Evolutionary conservation across 768 basidiomycete genomes (phyloP), one percentile per base, ranked within the genome.

Genomic region (Polyporus arcularius): DNA sequence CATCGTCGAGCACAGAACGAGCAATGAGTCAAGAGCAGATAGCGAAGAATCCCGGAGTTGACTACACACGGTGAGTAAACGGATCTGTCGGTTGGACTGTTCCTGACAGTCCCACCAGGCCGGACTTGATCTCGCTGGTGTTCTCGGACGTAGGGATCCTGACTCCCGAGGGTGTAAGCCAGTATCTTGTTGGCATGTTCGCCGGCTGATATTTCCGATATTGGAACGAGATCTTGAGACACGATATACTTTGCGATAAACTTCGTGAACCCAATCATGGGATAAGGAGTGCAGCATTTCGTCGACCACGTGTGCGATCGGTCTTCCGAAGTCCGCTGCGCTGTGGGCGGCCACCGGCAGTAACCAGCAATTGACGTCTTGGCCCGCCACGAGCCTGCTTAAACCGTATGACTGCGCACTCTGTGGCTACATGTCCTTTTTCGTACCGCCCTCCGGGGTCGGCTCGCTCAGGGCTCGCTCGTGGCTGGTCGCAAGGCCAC

Each of bases 111-210:
- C 67, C 55, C 64, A 56, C 54, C 65, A 93, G 91, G 70, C 93
- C 96, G 55, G 94, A 98, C 78, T 78, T 96, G 65, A 96, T 98
- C 64, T 90, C 93, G 39, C 82, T 98, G 40, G 93, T 98, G 40
- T 92, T 98, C 71, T 94, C 92, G 58, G 96, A 98, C 68, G 87
- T 98, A 43, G 96, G 96, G 21, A 92, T 92, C 67, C 80, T 96
- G 63, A 94, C 93, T 21, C 94, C 95, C 35, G 91, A 93, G 76
- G 91, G 92, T 59, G 93, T 97, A 65, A 95, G 92, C 75, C 94
- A 95, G 73, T 96, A 96, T 73, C 82, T 97, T 46, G 95, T 97
- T 60, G 94, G 92, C 65, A 94, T 96, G 88, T 96, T 93, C 78
- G 88, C 90, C 64, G 90, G 86, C 66, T 89, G 70, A 65, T 67